Percentiles rank a stretch among this genome's conserved stretches.
These are phyloP conservation scores for Scedosporium minutisporum DNA, from an alignment of 2,329 filamentous ascomycete species.

Conservation along the genomic window DNA sequence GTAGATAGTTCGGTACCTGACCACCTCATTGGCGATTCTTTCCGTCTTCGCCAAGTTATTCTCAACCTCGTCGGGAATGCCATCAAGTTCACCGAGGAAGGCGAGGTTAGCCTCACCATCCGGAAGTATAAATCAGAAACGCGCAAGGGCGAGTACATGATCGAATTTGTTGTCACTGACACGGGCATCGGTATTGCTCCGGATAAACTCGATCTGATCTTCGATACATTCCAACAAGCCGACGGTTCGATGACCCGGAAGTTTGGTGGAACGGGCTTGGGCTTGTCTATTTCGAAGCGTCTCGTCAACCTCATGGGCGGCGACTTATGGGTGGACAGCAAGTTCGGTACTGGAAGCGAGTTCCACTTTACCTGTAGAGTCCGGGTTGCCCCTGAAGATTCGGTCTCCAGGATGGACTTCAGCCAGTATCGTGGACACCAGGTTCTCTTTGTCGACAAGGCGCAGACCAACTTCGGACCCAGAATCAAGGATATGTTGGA, in stretches of 20 bases:
- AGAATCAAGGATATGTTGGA: conserved; percentile 71
- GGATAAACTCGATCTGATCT: conserved; percentile 93
- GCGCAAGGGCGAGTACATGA: conserved; percentile 70
- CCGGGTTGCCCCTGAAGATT: conserved; percentile 69
- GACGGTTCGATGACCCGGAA: conserved; percentile 94
- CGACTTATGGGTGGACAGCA: conserved; percentile 90
- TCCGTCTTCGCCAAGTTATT: conserved; percentile 92
- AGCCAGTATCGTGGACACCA: conserved; percentile 87
- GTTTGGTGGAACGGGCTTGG: conserved; percentile 89
- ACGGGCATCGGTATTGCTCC: conserved; percentile 94
- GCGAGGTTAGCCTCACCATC: conserved; percentile 92
- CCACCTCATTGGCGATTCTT: conserved; percentile 91
- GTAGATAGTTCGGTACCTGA: conserved; percentile 91
- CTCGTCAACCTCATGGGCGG: conserved; percentile 94
- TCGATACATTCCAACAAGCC: conserved; percentile 97
- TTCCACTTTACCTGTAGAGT: conserved; percentile 97
- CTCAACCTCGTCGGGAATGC: conserved; percentile 95
- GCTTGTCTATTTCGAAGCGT: conserved; percentile 88
- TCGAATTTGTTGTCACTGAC: conserved; percentile 92
- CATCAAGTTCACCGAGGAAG: conserved; percentile 97
- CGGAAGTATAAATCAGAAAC: conserved; percentile 57
- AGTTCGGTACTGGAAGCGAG: conserved; percentile 80
- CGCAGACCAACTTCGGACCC: conserved; percentile 65
- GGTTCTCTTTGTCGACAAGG: conserved; percentile 90
- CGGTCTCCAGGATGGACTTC: conserved; percentile 62